phyloP scores from a whole-genome alignment of 331 rosid species.

The Telfairia occidentalis region DNA sequence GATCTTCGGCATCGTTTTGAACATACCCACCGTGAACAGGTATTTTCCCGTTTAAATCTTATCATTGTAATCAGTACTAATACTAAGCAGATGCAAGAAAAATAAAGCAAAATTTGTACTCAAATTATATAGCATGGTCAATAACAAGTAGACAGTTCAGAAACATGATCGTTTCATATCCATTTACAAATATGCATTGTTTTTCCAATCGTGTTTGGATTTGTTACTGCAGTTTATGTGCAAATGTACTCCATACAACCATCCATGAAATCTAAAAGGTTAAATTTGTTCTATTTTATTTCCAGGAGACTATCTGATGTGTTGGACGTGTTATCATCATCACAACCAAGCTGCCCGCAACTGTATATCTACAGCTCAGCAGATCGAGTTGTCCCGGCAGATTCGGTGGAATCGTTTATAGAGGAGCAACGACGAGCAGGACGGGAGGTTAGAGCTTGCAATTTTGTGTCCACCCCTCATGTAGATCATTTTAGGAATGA shows the following conservation, averaged over 20 bases:
- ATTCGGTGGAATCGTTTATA: slow-evolving; percentile 75
- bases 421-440: slow-evolving; percentile 69
- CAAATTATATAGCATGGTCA: background rate
- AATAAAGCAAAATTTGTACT: background rate
- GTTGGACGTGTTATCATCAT: slow-evolving; percentile 49
- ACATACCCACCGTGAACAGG: slow-evolving; percentile 83
- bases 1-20: slow-evolving; percentile 62
- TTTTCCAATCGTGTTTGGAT: background rate
- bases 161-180: background rate
- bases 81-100: background rate
- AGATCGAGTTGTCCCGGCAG: slow-evolving; percentile 79
- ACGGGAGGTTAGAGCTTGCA: slow-evolving; percentile 81
- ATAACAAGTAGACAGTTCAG: background rate
- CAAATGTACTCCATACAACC: background rate
- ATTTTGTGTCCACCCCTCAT: slow-evolving; percentile 86
- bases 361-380: slow-evolving; percentile 85
- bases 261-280: background rate
- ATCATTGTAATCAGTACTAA: background rate
- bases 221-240: background rate
- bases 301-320: slow-evolving; percentile 92
- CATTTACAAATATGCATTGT: background rate
- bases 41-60: slow-evolving; percentile 3
- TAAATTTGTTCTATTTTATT: slow-evolving; percentile 4
- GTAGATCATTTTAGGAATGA: slow-evolving; percentile 93
- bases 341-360: slow-evolving; percentile 89